These are phyloP conservation scores for Solanum tarapatanum DNA, from an alignment of 257 asterid genomes.

Conservation along the genomic window DNA sequence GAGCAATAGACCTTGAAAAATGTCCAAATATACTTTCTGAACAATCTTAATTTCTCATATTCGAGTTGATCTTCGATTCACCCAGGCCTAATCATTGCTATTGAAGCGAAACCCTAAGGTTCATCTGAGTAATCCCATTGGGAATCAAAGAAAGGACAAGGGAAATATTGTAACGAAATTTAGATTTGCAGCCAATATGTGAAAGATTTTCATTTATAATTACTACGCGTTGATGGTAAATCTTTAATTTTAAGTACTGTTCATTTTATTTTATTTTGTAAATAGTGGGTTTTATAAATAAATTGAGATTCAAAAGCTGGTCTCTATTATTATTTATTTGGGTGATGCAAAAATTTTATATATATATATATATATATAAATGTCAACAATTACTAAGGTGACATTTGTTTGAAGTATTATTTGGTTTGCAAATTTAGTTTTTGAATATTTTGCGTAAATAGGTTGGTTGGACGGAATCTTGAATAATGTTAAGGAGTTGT, in stretches of 20 bases:
- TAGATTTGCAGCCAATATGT: neutral
- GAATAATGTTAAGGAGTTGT: too few relatives aligned
- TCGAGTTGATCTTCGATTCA: neutral
- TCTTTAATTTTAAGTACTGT: neutral
- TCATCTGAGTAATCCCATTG: neutral
- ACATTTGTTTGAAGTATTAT: neutral
- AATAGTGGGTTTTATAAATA: neutral
- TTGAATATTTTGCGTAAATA: neutral
- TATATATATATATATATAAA: too few relatives aligned
- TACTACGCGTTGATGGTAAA: neutral
- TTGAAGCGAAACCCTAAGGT: neutral
- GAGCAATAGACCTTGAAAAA: neutral
- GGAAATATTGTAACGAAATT: neutral
- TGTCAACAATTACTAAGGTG: neutral
- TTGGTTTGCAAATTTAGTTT: neutral
- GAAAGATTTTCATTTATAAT: neutral
- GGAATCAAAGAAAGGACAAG: neutral
- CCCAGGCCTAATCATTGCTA: neutral
- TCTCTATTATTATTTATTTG: neutral
- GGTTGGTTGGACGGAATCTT: too few relatives aligned
- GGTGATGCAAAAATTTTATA: neutral
- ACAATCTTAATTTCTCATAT: neutral
- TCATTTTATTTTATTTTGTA: slow-evolving; percentile 6
- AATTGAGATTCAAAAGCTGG: neutral
- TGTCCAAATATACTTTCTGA: neutral